Conservation (phyloP, 305 asterid genomes). For the Solanum hybrid region DNA sequence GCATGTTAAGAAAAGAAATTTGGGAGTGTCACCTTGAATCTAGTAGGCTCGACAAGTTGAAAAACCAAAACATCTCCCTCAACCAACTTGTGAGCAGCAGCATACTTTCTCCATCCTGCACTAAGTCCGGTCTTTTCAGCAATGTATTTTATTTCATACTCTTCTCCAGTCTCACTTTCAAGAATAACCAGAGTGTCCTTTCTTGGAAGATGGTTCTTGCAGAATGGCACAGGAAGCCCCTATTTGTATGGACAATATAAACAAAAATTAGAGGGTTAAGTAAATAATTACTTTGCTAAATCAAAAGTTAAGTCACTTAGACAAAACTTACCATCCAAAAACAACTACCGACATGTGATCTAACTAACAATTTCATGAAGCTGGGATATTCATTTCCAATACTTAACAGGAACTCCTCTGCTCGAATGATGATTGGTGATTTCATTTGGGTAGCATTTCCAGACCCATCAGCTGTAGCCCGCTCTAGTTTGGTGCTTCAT, state of each 20-base stretch:
- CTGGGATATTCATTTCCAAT: constrained; percentile 56
- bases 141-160: constrained; percentile 62
- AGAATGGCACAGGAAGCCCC: constrained; percentile 91
- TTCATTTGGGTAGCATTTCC: constrained; percentile 28
- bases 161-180: constrained; percentile 64
- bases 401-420: constrained; percentile 67
- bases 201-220: constrained; percentile 66
- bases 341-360: constrained; percentile 92
- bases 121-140: constrained; percentile 87
- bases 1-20: not conserved
- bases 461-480: constrained; percentile 32
- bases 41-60: constrained; percentile 52
- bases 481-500: constrained; percentile 34
- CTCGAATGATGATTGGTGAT: constrained; percentile 69
- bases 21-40: constrained; percentile 54
- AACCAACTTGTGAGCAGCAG: constrained; percentile 62
- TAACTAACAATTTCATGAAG: constrained; percentile 51
- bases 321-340: constrained; percentile 78
- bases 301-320: not conserved
- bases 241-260: constrained; percentile 16
- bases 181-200: constrained; percentile 47
- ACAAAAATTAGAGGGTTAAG: not conserved
- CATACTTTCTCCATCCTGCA: constrained; percentile 97
- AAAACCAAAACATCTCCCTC: constrained; percentile 87
- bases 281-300: not conserved